Evolutionary conservation across 1,139 yeast genomes (phyloP).

Genomic region (Pneumocystis murina): DNA sequence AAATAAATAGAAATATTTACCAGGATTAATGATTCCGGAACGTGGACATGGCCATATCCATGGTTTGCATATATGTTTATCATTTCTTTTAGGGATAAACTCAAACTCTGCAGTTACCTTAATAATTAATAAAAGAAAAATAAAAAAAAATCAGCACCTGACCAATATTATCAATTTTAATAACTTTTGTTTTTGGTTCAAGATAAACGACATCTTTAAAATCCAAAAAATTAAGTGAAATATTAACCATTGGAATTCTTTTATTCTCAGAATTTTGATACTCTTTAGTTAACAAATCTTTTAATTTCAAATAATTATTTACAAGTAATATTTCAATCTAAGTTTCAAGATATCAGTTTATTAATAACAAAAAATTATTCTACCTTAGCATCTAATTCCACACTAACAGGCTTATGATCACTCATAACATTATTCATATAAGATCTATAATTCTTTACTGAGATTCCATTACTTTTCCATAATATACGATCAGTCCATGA

Average conservation of each 20-base stretch:
- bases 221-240: neutral
- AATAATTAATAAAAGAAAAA: neutral
- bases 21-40: neutral
- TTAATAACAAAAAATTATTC: neutral
- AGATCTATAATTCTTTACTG: slow-evolving; percentile 16
- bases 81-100: neutral
- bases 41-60: neutral
- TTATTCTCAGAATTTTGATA: slow-evolving; percentile 10
- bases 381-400: slow-evolving; percentile 28
- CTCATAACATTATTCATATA: slow-evolving; percentile 33
- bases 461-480: slow-evolving; percentile 1
- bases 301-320: slow-evolving; percentile 2
- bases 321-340: slow-evolving; percentile 5
- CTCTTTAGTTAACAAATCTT: slow-evolving; percentile 1
- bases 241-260: slow-evolving; percentile 3
- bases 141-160: neutral
- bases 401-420: slow-evolving; percentile 63
- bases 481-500: slow-evolving; percentile 64
- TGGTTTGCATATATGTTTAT: neutral
- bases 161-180: neutral
- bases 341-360: neutral
- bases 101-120: slow-evolving; percentile 1
- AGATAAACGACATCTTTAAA: neutral
- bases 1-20: neutral
- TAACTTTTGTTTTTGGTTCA: neutral